These are phyloP conservation scores for Chaetomium sp. DNA, from an alignment of 2,329 filamentous ascomycete species.

Conservation along the genomic window DNA sequence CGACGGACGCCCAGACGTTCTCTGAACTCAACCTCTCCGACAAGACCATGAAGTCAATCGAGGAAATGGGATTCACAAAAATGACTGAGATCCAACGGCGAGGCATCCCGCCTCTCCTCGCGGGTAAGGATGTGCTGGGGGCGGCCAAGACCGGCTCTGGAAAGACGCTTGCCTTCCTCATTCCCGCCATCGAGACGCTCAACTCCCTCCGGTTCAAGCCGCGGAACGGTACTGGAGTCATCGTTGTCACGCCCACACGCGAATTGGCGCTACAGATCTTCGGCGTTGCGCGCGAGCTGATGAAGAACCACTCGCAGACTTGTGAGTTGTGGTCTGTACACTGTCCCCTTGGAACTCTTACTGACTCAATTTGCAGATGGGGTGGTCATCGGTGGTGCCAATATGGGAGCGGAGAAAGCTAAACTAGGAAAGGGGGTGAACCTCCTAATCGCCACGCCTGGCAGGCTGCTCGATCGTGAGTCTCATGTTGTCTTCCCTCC, in stretches of 20 bases:
- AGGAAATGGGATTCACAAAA: constrained; percentile 87
- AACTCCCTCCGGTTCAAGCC: constrained; percentile 90
- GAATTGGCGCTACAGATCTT: constrained; percentile 96
- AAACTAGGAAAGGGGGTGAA: constrained; percentile 96
- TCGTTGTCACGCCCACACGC: constrained; percentile 89
- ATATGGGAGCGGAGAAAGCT: constrained; percentile 84
- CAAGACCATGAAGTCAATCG: constrained; percentile 83
- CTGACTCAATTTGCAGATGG: constrained; percentile 52
- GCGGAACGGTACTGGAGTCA: constrained; percentile 87
- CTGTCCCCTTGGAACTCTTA: background rate
- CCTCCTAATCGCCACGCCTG: constrained; percentile 89
- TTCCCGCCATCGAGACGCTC: constrained; percentile 92
- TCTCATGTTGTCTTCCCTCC: background rate
- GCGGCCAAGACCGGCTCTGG: constrained; percentile 95
- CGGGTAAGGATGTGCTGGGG: constrained; percentile 88
- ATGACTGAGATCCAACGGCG: constrained; percentile 95
- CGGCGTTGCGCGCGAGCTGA: constrained; percentile 88
- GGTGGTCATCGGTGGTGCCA: constrained; percentile 94
- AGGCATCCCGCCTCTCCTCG: constrained; percentile 83
- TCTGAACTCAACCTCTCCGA: constrained; percentile 81
- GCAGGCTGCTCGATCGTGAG: constrained; percentile 75
- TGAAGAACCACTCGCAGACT: constrained; percentile 81
- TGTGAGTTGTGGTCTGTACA: constrained; percentile 49
- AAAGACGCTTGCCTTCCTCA: constrained; percentile 93
- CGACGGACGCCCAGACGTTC: constrained; percentile 69